Base-by-base conservation (phyloP, 129 eudicot species). In the Artemisia annua region DNA sequence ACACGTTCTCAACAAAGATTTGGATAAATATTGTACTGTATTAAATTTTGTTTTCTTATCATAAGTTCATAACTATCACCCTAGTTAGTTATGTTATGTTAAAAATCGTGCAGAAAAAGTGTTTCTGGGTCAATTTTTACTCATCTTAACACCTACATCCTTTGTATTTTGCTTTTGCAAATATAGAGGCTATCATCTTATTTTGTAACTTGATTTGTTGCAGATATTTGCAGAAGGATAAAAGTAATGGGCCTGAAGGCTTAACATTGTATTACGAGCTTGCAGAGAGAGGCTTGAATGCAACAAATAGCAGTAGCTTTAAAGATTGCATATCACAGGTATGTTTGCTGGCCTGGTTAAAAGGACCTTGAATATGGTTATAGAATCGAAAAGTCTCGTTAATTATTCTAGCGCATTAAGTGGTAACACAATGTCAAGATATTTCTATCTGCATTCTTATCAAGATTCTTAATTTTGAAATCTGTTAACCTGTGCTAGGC, bases 191-290 rank as follows among this genome's bases (percentile, higher is more conserved):
- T 1, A 2, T 2, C 1, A 0, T 24, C 26, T 24, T 24, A 24
- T 24, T 24, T n/a, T 48, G 16, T 60, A 74, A 68, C 57, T 74
- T 66, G 17, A 15, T 15, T 44, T 75, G 28, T 71, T 77, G 32
- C 74, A 94, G 98, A 71, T 94, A 82, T 72, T 79, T 94, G 83
- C 98, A 86, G 75, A 94, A 90, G 79, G 97, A 86, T 61, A 94
- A 90, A 86, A 87, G 69, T 60, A 87, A 81, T 68, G 96, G 98
- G 20, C 98, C 98, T 43, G 99, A 94, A 84, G 99, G 97, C 63
- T 83, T 70, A 79, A 84, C 84, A 32, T 51, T 90, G 43, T 60
- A 79, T 70, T 94, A 84, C 76, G 98, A 88, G 88, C 96, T 94
- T 73, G 97, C 98, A 43, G 98, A 94, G 80, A 90, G 98, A 85